Conservation (phyloP, 441 rosid genomes). For the Mallotus japonicus region DNA sequence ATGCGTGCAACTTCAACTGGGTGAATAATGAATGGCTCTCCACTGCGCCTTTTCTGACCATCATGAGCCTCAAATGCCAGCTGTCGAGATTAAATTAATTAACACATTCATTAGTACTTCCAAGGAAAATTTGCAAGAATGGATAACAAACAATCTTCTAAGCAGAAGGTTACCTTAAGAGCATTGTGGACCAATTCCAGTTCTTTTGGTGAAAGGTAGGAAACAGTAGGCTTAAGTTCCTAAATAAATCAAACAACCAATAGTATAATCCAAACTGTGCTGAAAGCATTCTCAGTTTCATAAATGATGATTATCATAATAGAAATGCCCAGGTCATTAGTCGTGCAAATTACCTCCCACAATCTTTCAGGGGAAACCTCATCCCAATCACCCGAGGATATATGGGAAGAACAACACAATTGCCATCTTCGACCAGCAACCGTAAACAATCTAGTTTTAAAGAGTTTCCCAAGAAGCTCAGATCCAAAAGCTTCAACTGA, state of each 20-base stretch:
- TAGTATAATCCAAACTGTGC: conserved; percentile 24
- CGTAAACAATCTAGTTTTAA: conserved; percentile 40
- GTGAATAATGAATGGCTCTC: conserved; percentile 90
- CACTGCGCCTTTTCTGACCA: conserved; percentile 92
- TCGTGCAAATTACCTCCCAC: conserved; percentile 76
- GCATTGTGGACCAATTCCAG: conserved; percentile 78
- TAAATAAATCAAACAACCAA: conserved; percentile 35
- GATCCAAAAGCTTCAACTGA: conserved; percentile 38
- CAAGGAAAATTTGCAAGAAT: conserved; percentile 10
- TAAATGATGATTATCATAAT: conserved; percentile 12
- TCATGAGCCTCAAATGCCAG: conserved; percentile 93
- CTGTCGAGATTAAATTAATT: conserved; percentile 52
- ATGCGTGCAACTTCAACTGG: conserved; percentile 95
- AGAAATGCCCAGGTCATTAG: conserved; percentile 3
- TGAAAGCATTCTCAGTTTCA: conserved; percentile 14
- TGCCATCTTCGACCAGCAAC: conserved; percentile 57
- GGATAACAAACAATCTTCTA: conserved; percentile 11
- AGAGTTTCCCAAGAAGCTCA: conserved; percentile 40
- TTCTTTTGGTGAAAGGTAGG: conserved; percentile 80
- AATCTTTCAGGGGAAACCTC: conserved; percentile 69
- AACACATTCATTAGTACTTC: conserved; percentile 25
- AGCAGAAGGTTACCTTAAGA: conserved; percentile 54
- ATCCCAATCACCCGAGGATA: conserved; percentile 37
- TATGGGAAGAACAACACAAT: conserved; percentile 44
- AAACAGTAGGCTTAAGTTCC: conserved; percentile 74